Percentiles rank a stretch among this genome's conserved stretches.
Evolutionary conservation across 495 filamentous ascomycete genomes (phyloP).

Genomic region (Podospora sp.): DNA sequence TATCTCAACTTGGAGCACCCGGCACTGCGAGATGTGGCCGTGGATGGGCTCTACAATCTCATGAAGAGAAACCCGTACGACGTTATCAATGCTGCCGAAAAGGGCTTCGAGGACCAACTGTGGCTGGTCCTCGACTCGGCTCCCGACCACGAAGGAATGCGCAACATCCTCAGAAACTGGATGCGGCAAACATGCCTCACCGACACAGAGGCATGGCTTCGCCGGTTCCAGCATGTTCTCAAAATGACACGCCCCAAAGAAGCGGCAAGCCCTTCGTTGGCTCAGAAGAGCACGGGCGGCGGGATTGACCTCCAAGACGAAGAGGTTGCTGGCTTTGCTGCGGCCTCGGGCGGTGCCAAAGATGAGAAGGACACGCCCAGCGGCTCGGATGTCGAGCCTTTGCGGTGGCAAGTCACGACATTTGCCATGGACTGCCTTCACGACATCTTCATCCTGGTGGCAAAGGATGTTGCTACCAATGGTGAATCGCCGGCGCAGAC

Average conservation of each 20-base stretch:
- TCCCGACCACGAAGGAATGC: conserved; percentile 74
- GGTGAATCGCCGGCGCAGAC: conserved; percentile 70
- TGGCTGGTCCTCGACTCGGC: conserved; percentile 83
- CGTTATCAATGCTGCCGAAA: conserved; percentile 71
- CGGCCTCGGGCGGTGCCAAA: conserved; percentile 63
- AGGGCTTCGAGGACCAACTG: conserved; percentile 83
- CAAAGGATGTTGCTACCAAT: conserved; percentile 71
- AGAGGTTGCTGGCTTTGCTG: conserved; percentile 92
- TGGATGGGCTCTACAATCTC: conserved; percentile 87
- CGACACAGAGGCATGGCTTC: conserved; percentile 80
- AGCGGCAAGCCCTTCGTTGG: conserved; percentile 49
- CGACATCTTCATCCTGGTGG: conserved; percentile 74
- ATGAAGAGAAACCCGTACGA: conserved; percentile 89
- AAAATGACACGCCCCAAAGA: conserved; percentile 76
- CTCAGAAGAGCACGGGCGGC: conserved; percentile 49
- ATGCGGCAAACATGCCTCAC: conserved; percentile 79
- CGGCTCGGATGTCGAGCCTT: conserved; percentile 75
- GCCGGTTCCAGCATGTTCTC: conserved; percentile 83
- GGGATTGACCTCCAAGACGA: conserved; percentile 86
- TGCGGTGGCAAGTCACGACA: conserved; percentile 94
- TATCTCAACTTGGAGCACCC: conserved; percentile 68
- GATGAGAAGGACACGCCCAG: conserved; percentile 63
- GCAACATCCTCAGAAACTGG: conserved; percentile 87
- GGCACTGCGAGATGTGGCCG: conserved; percentile 73
- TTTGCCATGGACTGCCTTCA: conserved; percentile 93